Percentiles rank a stretch among this genome's conserved stretches.
phyloP scores from a whole-genome alignment of 192 early-diverging fungal species.

The Lobosporangium transversale region DNA sequence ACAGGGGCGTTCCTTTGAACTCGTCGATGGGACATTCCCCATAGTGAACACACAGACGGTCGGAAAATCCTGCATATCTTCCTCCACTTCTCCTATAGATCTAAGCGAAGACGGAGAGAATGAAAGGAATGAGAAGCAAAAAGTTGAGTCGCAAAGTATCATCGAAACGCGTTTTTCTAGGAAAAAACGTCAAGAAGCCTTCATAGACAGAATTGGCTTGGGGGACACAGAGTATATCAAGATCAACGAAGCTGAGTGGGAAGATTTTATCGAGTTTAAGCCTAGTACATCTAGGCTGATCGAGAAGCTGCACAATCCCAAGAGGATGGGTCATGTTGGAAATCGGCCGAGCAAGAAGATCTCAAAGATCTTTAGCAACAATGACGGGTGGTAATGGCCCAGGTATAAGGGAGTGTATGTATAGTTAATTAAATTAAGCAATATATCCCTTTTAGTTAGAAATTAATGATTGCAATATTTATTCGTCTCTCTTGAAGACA shows the following conservation, averaged over 20 bases:
- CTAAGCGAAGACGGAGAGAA: not conserved
- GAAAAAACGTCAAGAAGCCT: constrained; percentile 37
- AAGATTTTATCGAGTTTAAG: constrained; percentile 51
- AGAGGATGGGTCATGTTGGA: constrained; percentile 44
- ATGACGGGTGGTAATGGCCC: constrained; percentile 41
- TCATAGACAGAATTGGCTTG: constrained; percentile 26
- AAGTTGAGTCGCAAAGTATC: not conserved
- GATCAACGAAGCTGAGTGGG: constrained; percentile 53
- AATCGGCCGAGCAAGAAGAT: constrained; percentile 47
- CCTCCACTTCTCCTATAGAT: not conserved
- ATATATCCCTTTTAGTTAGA: no score
- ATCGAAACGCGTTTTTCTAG: constrained; percentile 3
- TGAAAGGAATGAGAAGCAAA: not conserved
- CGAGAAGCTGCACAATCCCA: constrained; percentile 47
- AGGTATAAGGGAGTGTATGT: not conserved
- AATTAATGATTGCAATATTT: not conserved
- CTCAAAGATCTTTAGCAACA: constrained; percentile 48
- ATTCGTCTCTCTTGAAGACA: not conserved
- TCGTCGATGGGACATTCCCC: constrained; percentile 47
- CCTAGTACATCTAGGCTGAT: constrained; percentile 44
- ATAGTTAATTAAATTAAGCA: no score
- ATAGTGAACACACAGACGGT: constrained; percentile 44
- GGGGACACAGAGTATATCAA: constrained; percentile 47
- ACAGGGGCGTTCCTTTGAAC: constrained; percentile 16
- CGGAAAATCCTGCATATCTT: constrained; percentile 13